Evolutionary conservation across 345 rosid genomes (phyloP).

Genomic region (Geranium brycei): DNA sequence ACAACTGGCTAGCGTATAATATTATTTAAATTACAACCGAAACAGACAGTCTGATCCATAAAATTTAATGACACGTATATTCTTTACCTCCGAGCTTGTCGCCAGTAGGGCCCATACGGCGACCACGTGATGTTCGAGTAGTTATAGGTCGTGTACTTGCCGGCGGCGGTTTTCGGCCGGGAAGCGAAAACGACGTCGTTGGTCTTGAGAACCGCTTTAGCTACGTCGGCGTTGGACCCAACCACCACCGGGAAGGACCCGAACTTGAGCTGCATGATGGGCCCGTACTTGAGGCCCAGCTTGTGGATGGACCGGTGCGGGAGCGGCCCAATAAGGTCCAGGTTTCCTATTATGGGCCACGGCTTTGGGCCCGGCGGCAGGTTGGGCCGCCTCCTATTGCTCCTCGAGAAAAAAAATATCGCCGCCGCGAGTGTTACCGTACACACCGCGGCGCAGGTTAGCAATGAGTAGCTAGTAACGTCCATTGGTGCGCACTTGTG

Average conservation of each 20-base stretch:
- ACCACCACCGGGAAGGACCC: conserved; percentile 20
- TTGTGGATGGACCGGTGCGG: conserved; percentile 25
- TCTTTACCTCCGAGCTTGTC: conserved; percentile 11
- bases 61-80: too few relatives aligned
- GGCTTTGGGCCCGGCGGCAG: conserved; percentile 24
- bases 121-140: conserved; percentile 19
- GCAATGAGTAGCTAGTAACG: too few relatives aligned
- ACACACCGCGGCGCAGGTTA: too few relatives aligned
- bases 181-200: conserved; percentile 17
- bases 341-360: conserved; percentile 30
- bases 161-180: conserved; percentile 19
- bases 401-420: too few relatives aligned
- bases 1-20: too few relatives aligned
- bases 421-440: too few relatives aligned
- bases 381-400: neutral
- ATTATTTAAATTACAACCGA: too few relatives aligned
- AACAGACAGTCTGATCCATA: too few relatives aligned
- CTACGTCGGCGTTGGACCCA: conserved; percentile 18
- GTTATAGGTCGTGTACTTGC: conserved; percentile 21
- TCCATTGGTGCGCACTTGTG: too few relatives aligned
- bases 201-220: conserved; percentile 14
- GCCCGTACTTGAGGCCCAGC: conserved; percentile 19
- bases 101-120: conserved; percentile 24
- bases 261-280: conserved; percentile 21
- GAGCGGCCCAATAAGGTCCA: conserved; percentile 21